phyloP scores from a whole-genome alignment of 2,329 filamentous ascomycete species.

The Monosporascus ibericus region DNA sequence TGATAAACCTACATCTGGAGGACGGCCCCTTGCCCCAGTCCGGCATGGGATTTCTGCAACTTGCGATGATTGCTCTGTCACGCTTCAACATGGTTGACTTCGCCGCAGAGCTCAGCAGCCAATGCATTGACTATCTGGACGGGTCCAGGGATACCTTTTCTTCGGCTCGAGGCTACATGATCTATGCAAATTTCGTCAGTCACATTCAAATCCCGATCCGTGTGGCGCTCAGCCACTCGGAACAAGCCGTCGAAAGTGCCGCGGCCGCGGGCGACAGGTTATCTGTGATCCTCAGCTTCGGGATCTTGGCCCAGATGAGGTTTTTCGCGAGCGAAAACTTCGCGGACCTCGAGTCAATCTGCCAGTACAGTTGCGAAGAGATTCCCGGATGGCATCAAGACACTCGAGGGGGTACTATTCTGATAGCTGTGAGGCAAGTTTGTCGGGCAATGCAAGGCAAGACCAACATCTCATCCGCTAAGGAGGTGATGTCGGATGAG shows the following conservation, averaged over 20 bases:
- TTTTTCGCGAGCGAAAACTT: conserved; percentile 66
- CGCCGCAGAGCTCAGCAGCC: conserved; percentile 57
- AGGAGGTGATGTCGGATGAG: conserved; percentile 60
- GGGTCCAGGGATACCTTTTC: conserved; percentile 58
- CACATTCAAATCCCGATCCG: conserved; percentile 61
- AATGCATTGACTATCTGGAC: conserved; percentile 59
- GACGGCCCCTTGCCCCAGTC: conserved; percentile 63
- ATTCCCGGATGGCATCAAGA: conserved; percentile 67
- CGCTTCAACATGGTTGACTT: conserved; percentile 67
- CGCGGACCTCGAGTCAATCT: conserved; percentile 63
- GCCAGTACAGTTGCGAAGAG: conserved; percentile 67
- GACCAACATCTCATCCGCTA: conserved; percentile 46
- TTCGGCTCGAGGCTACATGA: conserved; percentile 60
- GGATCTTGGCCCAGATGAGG: conserved; percentile 58
- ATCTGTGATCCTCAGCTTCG: conserved; percentile 65
- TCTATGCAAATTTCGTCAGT: conserved; percentile 64
- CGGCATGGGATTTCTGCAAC: conserved; percentile 60
- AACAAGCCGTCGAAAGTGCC: conserved; percentile 60
- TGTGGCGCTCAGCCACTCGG: conserved; percentile 52
- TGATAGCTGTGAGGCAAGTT: conserved; percentile 61
- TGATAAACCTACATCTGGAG: conserved; percentile 60
- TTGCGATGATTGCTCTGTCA: conserved; percentile 60
- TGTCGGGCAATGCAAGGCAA: conserved; percentile 70
- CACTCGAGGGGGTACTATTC: conserved; percentile 62
- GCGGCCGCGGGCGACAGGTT: conserved; percentile 64